These are phyloP conservation scores for Beverwykella pulmonaria DNA, from an alignment of 495 filamentous ascomycete genomes.

Conservation along the genomic window DNA sequence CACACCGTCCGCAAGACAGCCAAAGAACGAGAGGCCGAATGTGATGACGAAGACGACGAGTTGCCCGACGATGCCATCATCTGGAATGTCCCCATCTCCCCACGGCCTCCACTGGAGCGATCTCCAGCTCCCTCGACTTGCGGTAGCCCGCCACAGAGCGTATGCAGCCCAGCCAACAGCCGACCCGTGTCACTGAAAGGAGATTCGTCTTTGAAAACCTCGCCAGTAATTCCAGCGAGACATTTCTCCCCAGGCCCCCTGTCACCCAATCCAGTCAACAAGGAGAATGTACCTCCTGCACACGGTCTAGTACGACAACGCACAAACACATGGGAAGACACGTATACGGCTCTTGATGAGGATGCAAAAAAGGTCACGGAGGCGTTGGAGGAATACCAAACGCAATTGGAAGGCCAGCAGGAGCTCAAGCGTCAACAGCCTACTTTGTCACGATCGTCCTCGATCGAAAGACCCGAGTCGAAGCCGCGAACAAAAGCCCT, in stretches of 20 bases:
- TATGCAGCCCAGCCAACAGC: conserved; percentile 51
- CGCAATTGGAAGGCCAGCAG: conserved; percentile 51
- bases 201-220: neutral
- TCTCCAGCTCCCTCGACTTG: conserved; percentile 51
- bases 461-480: conserved; percentile 49
- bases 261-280: conserved; percentile 7
- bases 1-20: conserved; percentile 69
- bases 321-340: conserved; percentile 73
- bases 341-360: conserved; percentile 70
- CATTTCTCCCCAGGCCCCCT: conserved; percentile 10
- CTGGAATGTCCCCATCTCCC: conserved; percentile 94
- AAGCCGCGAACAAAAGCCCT: conserved; percentile 58
- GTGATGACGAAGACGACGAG: conserved; percentile 79
- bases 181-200: conserved; percentile 8
- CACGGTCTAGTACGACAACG: conserved; percentile 56
- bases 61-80: conserved; percentile 87
- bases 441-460: conserved; percentile 48
- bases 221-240: neutral
- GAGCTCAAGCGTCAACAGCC: conserved; percentile 57
- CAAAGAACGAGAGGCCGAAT: conserved; percentile 83
- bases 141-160: conserved; percentile 25
- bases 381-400: conserved; percentile 82
- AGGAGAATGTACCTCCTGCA: conserved; percentile 33
- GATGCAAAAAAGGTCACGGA: conserved; percentile 89
- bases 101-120: conserved; percentile 70